These are phyloP conservation scores for Tricholoma furcatifolium DNA, from an alignment of 768 basidiomycete genomes.

Conservation along the genomic window DNA sequence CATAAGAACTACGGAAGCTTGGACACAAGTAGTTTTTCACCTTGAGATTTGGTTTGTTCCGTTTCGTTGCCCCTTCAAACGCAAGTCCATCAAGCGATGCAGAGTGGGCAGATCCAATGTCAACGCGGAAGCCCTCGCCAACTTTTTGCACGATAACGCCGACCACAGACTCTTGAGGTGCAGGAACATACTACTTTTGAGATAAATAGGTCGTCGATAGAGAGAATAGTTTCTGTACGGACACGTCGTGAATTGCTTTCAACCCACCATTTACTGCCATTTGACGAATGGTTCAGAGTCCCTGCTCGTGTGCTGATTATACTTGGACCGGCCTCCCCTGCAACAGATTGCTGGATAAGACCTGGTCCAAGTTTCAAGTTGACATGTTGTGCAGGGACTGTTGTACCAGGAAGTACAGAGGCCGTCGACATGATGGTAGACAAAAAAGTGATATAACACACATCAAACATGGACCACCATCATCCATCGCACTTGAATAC, in stretches of 20 bases:
- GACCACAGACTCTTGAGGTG: conserved; percentile 85
- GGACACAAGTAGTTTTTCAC: conserved; percentile 33
- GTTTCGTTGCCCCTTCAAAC: conserved; percentile 94
- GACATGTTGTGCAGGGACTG: conserved; percentile 68
- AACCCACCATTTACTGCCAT: conserved; percentile 84
- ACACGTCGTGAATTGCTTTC: conserved; percentile 86
- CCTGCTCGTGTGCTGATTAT: conserved; percentile 71
- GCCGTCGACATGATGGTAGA: conserved; percentile 43
- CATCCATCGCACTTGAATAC: conserved; percentile 34
- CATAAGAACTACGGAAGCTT: not conserved
- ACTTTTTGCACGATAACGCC: conserved; percentile 77
- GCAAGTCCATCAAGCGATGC: conserved; percentile 88
- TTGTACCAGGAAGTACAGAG: conserved; percentile 79
- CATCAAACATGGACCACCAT: conserved; percentile 12
- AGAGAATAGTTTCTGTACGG: conserved; percentile 29
- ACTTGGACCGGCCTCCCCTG: conserved; percentile 26
- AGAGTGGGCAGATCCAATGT: conserved; percentile 86
- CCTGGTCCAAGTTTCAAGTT: conserved; percentile 90
- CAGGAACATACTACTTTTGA: conserved; percentile 77
- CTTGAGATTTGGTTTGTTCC: conserved; percentile 93
- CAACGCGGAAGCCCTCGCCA: conserved; percentile 91
- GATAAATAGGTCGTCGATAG: conserved; percentile 4
- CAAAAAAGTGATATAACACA: conserved; percentile 9
- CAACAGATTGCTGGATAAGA: conserved; percentile 48
- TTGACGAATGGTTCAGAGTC: conserved; percentile 62